Evolutionary conservation across 371 early-diverging fungal species (phyloP).

Genomic region (Dichotomocladium elegans): DNA sequence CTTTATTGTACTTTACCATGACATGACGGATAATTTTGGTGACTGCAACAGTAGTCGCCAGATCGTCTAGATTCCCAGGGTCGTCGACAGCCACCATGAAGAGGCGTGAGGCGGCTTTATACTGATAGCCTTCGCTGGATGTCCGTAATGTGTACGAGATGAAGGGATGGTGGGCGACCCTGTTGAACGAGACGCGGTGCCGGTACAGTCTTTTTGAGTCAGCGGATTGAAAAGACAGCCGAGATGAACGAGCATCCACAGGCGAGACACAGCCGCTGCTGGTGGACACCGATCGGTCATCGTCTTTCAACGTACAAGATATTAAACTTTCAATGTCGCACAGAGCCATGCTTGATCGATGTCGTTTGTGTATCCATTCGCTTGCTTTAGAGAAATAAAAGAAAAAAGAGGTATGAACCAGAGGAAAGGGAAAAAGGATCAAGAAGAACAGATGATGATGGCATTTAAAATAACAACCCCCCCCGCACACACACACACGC

Average conservation of each 20-base stretch:
- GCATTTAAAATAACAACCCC: too few relatives aligned
- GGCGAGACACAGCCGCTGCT: background rate
- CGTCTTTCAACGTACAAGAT: background rate
- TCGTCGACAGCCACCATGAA: slow-evolving; percentile 15
- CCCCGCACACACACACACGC: too few relatives aligned
- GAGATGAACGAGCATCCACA: slow-evolving; percentile 8
- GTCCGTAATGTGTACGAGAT: slow-evolving; percentile 13
- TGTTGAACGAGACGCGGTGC: slow-evolving; percentile 15
- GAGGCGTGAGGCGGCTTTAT: background rate
- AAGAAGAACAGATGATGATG: background rate
- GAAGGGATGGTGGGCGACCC: background rate
- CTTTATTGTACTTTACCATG: too few relatives aligned
- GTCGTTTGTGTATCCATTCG: background rate
- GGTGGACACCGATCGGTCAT: background rate
- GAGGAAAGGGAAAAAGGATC: background rate
- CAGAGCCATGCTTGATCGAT: slow-evolving; percentile 2
- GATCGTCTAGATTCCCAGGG: background rate
- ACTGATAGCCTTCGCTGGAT: slow-evolving; percentile 12
- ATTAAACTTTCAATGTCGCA: slow-evolving; percentile 4
- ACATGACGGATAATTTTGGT: slow-evolving; percentile 1
- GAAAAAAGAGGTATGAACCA: background rate
- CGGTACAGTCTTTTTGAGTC: slow-evolving; percentile 1
- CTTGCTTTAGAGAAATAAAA: background rate
- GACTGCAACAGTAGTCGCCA: too few relatives aligned
- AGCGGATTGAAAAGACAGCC: slow-evolving; percentile 1